Evolutionary conservation across 176 grass and related monocot species (phyloP), one percentile per base, ranked within the genome.

Genomic region (Oryza punctata): DNA sequence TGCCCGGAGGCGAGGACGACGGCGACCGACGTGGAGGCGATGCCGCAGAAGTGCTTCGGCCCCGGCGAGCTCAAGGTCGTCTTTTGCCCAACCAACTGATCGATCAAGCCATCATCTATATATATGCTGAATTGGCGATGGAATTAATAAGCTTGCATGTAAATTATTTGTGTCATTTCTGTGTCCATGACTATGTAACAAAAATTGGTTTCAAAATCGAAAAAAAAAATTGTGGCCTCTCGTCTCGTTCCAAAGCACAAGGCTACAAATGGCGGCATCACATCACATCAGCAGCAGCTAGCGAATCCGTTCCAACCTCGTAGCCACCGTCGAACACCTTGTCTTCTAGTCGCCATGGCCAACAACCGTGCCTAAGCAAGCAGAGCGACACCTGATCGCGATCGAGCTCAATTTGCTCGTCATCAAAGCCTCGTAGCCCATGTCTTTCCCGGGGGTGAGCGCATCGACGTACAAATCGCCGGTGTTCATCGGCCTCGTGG

Each of bases 1-100:
- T 90, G 84, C 79, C 87, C 87, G 0, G 77, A 89, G 64, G 50
- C 87, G 27, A 38, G 82, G 82, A 89, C 87, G 13, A 89, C 83
- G 65, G 23, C 71, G 12, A 85, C 82, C 2, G 87, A 89, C 72
- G 71, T 85, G 15, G 77, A 89, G 82, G 70, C 23, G 12, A 75
- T 77, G 24, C 87, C 72, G 12, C 87, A 89, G 87, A 52, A 18
- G 64, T 89, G 87, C 30, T 19, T 76, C 30, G 50, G 45, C 14
- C 87, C 87, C 15, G 29, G 71, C 12, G 87, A 85, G 78, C 41
- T 89, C 77, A 89, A 85, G 87, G 32, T 89, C 77, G 77, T 61
- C 57, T 61, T 61, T 9, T 61, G 57, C 57, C 57, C 57, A 61
- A 61, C 57, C 21, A 61, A 10, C 21, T 61, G 57, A 57, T 21